Evolutionary conservation across 2,329 filamentous ascomycete species (phyloP), one percentile per base, ranked within the genome.

Genomic region (Arthrobotrys musiformis): DNA sequence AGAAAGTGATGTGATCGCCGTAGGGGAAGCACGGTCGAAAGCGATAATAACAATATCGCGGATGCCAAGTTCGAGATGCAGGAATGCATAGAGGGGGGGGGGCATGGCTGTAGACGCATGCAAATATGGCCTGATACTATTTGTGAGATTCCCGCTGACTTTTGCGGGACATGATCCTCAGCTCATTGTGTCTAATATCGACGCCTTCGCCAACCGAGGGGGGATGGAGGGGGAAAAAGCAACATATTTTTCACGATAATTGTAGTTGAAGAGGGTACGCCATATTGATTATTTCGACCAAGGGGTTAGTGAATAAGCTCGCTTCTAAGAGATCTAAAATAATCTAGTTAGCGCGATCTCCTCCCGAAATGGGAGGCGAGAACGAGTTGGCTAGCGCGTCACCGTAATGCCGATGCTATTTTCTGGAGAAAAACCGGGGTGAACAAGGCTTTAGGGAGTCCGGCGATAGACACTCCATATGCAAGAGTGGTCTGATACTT

Each of bases 401-500:
- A 26, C 46, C 58, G 40, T 28, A 13, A 52, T 44, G 60, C 58
- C 58, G 68, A 63, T 19, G 28, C n/a, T 52, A 26, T 52, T 56
- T 56, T 58, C 48, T 44, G 48, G 35, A 61, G 48, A 64, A 69
- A n/a, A 64, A 28, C 26, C 54, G 35, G 56, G 19, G 64, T 46
- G 26, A 26, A 26, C 13, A 42, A 63, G 13, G n/a, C n/a, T n/a
- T n/a, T n/a, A n/a, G 33, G 35, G 19, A 54, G 24, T n/a, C 28
- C 60, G 68, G 68, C 37, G 37, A 46, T 60, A 73, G 30, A 33
- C 40, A 28, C 48, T 52, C 58, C 72, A 70, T 76, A 64, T 77
- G 73, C 73, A 77, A 77, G 73, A 70, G 73, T 77, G 73, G 73
- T 56, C 66, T 77, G 66, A 77, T 54, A 30, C 19, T 17, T n/a